Evolutionary conservation across 495 filamentous ascomycete genomes (phyloP), one percentile per base, ranked within the genome.

Genomic region (Neurospora cerealis): DNA sequence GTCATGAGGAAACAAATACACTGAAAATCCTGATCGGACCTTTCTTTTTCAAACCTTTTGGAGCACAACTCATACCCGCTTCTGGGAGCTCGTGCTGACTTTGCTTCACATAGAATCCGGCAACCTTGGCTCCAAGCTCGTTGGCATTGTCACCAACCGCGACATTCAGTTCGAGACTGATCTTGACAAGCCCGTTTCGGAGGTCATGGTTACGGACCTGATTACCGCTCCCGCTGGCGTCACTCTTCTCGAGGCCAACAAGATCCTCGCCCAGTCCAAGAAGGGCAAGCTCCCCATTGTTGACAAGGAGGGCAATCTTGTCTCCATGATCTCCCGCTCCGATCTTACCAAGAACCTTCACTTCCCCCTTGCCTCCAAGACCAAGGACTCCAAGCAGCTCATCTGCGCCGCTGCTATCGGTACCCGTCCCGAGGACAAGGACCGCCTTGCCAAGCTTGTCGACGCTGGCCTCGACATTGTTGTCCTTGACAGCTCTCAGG

Each of bases 251-350:
- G 93, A 97, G 83, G 96, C 96, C 76, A 99, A 99, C 83, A 88
- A 89, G 71, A 96, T 98, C 77, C 91, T 99, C 28, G 91, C 93
- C 78, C 89, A 91, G 80, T 98, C 96, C 37, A 98, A 98, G 90
- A 99, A 98, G 87, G 96, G 96, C 84, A 99, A 99, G 86, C 90
- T 99, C 69, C 96, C 96, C 46, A 97, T 98, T 75, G 91, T 99
- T 40, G 96, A 99, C 82, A 82, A 88, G 44, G 84, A 91, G 37
- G 92, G 91, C 74, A 97, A 97, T 85, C 89, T 98, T 34, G 90
- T 97, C 54, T 96, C 96, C 39, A 91, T 99, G 81, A 93, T 99
- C 77, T 97, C 95, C 36, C 93, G 96, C 79, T 96, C 94, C 73
- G 96, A 99, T 84, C 86, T 99, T 82, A 98, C 95, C 87, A 99